Evolutionary conservation across 352 stramenopile genomes (phyloP).

Genomic region (Phytophthora sp.): DNA sequence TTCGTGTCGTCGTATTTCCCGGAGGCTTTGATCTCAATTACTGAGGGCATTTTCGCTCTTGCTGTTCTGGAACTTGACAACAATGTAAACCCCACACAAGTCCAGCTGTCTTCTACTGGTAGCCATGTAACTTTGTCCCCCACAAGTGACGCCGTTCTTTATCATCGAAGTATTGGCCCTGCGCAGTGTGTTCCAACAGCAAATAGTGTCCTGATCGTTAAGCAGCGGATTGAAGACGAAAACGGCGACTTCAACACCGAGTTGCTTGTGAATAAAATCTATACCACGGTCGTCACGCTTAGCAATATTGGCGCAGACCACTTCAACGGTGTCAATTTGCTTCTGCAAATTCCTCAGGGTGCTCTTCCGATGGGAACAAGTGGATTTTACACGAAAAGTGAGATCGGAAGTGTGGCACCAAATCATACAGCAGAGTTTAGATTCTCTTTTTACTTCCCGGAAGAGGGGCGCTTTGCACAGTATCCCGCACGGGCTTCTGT

Average conservation of each 20-base stretch:
- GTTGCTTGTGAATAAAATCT: constrained; percentile 56
- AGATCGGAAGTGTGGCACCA: constrained; percentile 36
- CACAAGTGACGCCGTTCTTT: constrained; percentile 44
- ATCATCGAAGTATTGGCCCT: constrained; percentile 53
- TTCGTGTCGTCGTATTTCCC: constrained; percentile 73
- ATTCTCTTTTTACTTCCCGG: constrained; percentile 71
- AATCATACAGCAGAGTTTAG: constrained; percentile 48
- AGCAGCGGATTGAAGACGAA: constrained; percentile 49
- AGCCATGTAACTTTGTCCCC: constrained; percentile 23
- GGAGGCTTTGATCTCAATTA: constrained; percentile 45
- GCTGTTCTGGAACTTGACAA: constrained; percentile 55
- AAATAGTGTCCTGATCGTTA: constrained; percentile 56
- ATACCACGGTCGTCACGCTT: constrained; percentile 56
- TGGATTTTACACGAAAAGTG: constrained; percentile 60
- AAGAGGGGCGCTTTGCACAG: constrained; percentile 47
- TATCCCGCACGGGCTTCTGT: constrained; percentile 59
- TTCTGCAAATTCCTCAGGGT: constrained; percentile 74
- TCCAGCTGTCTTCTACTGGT: constrained; percentile 19
- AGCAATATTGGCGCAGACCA: constrained; percentile 55
- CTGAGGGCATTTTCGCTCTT: constrained; percentile 60
- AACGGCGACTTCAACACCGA: constrained; percentile 32
- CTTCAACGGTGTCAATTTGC: constrained; percentile 43
- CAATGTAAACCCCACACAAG: constrained; percentile 14
- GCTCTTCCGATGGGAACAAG: constrained; percentile 44
- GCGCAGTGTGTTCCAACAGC: constrained; percentile 19